A percentile compares a stretch with the other conserved stretches of the same genome.
Conservation (phyloP, 148 eudicot genomes). For the Pouteria glomerata region DNA sequence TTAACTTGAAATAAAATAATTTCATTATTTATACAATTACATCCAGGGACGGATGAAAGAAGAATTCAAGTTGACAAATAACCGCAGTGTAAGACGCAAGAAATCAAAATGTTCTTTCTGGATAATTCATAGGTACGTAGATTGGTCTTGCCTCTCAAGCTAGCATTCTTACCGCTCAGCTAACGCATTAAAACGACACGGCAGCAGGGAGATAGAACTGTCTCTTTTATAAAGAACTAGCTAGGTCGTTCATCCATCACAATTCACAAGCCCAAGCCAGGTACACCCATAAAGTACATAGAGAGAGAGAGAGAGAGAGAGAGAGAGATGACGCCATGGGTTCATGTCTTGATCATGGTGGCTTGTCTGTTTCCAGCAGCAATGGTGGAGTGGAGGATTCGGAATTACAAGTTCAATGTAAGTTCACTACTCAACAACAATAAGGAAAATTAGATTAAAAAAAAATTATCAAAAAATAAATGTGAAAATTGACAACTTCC, state of each 20-base stretch:
- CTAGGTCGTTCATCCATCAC: background rate
- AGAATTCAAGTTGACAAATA: slow-evolving; percentile 5
- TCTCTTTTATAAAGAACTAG: slow-evolving; percentile 3
- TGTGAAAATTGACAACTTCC: too few species aligned
- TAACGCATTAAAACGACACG: slow-evolving; percentile 18
- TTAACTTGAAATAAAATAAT: too few species aligned
- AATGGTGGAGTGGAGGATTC: slow-evolving; percentile 32
- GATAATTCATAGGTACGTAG: background rate
- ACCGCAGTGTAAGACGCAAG: slow-evolving; percentile 29
- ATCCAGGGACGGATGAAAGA: too few species aligned
- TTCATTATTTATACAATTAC: too few species aligned
- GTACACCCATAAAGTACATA: background rate
- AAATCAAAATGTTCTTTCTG: background rate
- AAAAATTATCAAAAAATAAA: too few species aligned
- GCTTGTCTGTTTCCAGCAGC: slow-evolving; percentile 10
- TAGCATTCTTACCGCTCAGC: slow-evolving; percentile 4
- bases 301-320: slow-evolving; percentile 1
- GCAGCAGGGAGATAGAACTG: background rate
- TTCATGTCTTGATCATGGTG: slow-evolving; percentile 1
- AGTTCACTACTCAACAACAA: slow-evolving; percentile 5
- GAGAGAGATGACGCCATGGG: slow-evolving; percentile 3
- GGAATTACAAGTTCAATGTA: slow-evolving; percentile 45
- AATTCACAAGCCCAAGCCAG: background rate
- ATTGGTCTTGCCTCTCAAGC: background rate
- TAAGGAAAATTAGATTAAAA: too few species aligned